Evolutionary conservation across 2,329 filamentous ascomycete genomes (phyloP).

Genomic region (Microsporum canis): DNA sequence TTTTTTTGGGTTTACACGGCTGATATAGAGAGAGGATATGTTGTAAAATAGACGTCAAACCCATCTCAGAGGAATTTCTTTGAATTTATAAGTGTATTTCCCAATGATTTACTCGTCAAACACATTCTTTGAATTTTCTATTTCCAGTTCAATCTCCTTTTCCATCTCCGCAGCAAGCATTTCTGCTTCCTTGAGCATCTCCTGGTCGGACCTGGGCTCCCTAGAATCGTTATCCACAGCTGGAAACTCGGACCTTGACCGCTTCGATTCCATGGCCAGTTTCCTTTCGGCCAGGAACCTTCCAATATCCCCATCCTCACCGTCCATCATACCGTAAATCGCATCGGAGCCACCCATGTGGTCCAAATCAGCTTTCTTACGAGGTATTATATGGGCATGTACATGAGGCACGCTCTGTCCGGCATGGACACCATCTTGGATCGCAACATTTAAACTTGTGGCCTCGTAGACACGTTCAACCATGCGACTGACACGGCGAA

Average conservation of each 20-base stretch:
- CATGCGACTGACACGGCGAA: slow-evolving; percentile 70
- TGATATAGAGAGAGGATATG: too few species aligned
- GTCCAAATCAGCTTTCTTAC: slow-evolving; percentile 49
- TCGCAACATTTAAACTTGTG: slow-evolving; percentile 77
- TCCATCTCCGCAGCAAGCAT: slow-evolving; percentile 49
- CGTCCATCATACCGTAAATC: slow-evolving; percentile 73
- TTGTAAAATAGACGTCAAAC: background rate
- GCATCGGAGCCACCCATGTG: slow-evolving; percentile 53
- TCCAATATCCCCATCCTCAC: slow-evolving; percentile 73
- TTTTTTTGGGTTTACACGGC: background rate
- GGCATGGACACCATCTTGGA: slow-evolving; percentile 85
- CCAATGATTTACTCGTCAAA: background rate
- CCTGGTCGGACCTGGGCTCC: slow-evolving; percentile 54
- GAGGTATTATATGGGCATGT: slow-evolving; percentile 83
- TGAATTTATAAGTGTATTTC: background rate
- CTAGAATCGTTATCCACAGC: slow-evolving; percentile 61
- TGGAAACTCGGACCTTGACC: slow-evolving; percentile 41
- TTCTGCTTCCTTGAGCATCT: slow-evolving; percentile 70
- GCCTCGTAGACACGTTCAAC: slow-evolving; percentile 52
- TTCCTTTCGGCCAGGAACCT: slow-evolving; percentile 51
- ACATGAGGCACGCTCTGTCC: slow-evolving; percentile 92
- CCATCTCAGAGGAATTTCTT: background rate
- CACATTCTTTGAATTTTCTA: background rate
- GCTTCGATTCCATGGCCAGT: slow-evolving; percentile 12
- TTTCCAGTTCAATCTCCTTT: slow-evolving; percentile 21